Conservation (phyloP, 768 basidiomycete genomes). For the Leccinellum luteum region DNA sequence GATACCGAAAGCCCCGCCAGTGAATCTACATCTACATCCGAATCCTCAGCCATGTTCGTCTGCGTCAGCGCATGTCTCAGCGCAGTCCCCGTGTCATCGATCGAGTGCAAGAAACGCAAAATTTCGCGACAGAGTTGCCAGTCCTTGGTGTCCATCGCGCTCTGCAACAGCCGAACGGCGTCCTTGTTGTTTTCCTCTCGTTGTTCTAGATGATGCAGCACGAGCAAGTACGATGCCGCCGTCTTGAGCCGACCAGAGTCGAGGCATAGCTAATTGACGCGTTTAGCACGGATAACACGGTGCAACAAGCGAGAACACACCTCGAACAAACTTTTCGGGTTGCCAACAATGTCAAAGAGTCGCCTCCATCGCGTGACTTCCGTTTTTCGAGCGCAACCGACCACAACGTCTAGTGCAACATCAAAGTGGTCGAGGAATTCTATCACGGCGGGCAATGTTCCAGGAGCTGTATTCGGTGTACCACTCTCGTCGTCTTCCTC, state of each 20-base stretch:
- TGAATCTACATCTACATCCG: neutral
- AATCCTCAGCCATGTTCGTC: constrained; percentile 37
- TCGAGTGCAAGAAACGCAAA: constrained; percentile 86
- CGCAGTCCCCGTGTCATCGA: constrained; percentile 81
- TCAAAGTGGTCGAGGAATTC: constrained; percentile 96
- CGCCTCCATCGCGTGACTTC: constrained; percentile 89
- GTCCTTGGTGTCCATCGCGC: constrained; percentile 74
- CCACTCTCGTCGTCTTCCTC: constrained; percentile 44
- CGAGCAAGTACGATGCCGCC: constrained; percentile 89
- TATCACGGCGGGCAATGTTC: constrained; percentile 63
- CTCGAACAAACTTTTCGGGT: constrained; percentile 89
- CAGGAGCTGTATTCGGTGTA: constrained; percentile 20
- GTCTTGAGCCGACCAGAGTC: constrained; percentile 72
- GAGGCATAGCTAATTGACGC: constrained; percentile 63
- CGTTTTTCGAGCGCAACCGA: constrained; percentile 94
- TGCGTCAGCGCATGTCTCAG: constrained; percentile 60
- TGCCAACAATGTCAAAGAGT: constrained; percentile 87
- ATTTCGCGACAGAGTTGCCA: constrained; percentile 93
- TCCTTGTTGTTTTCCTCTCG: constrained; percentile 75
- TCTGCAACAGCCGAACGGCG: constrained; percentile 74
- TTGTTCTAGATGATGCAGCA: constrained; percentile 91
- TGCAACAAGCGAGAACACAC: constrained; percentile 37
- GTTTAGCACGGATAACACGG: neutral
- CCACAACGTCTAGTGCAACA: constrained; percentile 86
- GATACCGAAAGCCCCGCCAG: neutral